phyloP scores from a whole-genome alignment of 2,329 filamentous ascomycete species.

The Talaromyces islandicus region DNA sequence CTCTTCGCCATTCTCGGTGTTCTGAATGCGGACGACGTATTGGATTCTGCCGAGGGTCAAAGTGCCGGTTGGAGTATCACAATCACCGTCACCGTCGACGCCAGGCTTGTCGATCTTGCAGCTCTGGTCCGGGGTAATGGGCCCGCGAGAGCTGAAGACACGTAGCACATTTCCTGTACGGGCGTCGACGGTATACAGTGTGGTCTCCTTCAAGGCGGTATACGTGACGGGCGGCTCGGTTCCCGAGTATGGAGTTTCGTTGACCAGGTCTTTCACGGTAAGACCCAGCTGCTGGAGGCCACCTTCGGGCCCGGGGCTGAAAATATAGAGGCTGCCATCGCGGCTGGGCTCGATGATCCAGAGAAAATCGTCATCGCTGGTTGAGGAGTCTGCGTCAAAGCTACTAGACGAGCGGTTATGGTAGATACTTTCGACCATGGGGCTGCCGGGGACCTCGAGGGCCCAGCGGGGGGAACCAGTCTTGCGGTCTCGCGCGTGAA shows the following conservation, averaged over 20 bases:
- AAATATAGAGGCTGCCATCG: conserved; percentile 81
- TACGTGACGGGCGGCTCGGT: conserved; percentile 76
- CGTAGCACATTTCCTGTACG: conserved; percentile 75
- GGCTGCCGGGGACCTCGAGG: conserved; percentile 67
- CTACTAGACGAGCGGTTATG: conserved; percentile 56
- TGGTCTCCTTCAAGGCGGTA: conserved; percentile 85
- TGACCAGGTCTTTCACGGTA: conserved; percentile 71
- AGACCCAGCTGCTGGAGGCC: conserved; percentile 43
- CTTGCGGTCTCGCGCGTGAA: conserved; percentile 84
- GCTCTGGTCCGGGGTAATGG: conserved; percentile 64
- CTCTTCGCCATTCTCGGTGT: conserved; percentile 62
- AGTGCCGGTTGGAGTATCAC: conserved; percentile 65
- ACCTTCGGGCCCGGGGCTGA: conserved; percentile 58
- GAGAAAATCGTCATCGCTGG: conserved; percentile 69
- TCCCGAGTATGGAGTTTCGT: conserved; percentile 71
- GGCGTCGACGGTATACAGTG: conserved; percentile 82
- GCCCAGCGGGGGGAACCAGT: conserved; percentile 82
- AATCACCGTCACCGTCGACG: conserved; percentile 59
- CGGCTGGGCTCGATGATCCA: conserved; percentile 93
- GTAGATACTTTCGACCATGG: conserved; percentile 87
- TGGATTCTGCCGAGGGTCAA: conserved; percentile 80
- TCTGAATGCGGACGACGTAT: conserved; percentile 82
- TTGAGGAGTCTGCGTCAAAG: conserved; percentile 45
- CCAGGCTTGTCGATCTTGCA: conserved; percentile 54
- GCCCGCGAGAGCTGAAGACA: conserved; percentile 72